These are phyloP conservation scores for Alternaria hordeiaustralica DNA, from an alignment of 2,329 filamentous ascomycete genomes.

Conservation along the genomic window DNA sequence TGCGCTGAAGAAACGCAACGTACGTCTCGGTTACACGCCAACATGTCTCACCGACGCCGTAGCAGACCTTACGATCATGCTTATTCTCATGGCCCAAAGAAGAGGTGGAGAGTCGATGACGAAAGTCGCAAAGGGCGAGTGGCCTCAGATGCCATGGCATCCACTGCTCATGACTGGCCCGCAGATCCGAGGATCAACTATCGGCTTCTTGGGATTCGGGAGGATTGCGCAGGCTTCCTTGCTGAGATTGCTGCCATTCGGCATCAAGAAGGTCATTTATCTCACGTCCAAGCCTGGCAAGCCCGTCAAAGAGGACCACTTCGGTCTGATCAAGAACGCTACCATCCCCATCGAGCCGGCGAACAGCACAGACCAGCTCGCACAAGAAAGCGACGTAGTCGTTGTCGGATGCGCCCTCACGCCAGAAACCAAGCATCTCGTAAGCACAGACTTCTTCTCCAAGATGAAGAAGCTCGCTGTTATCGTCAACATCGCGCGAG, in stretches of 20 bases:
- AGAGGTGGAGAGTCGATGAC: conserved; percentile 35
- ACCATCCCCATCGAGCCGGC: conserved; percentile 30
- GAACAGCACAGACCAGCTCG: conserved; percentile 27
- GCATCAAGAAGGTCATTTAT: conserved; percentile 33
- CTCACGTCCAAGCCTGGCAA: conserved; percentile 36
- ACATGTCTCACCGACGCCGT: conserved; percentile 41
- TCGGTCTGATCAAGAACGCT: conserved; percentile 22
- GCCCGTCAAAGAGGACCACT: conserved; percentile 33
- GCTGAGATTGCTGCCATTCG: conserved; percentile 35
- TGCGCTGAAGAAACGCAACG: conserved; percentile 32
- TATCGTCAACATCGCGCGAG: conserved; percentile 64
- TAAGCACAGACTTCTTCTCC: conserved; percentile 46
- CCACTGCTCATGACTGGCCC: conserved; percentile 40
- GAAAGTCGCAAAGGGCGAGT: conserved; percentile 33
- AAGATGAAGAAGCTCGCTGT: conserved; percentile 61
- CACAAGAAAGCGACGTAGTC: conserved; percentile 38
- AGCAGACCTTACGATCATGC: conserved; percentile 39
- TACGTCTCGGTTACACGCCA: conserved; percentile 41
- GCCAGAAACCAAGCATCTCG: conserved; percentile 34
- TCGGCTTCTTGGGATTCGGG: conserved; percentile 41
- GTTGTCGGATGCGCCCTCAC: conserved; percentile 40
- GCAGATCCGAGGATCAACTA: conserved; percentile 29
- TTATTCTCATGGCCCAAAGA: conserved; percentile 42
- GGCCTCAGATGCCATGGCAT: conserved; percentile 42
- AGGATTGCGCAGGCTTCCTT: conserved; percentile 37